Conservation (phyloP, 2,329 filamentous ascomycete species). For the Oidium heveae region DNA sequence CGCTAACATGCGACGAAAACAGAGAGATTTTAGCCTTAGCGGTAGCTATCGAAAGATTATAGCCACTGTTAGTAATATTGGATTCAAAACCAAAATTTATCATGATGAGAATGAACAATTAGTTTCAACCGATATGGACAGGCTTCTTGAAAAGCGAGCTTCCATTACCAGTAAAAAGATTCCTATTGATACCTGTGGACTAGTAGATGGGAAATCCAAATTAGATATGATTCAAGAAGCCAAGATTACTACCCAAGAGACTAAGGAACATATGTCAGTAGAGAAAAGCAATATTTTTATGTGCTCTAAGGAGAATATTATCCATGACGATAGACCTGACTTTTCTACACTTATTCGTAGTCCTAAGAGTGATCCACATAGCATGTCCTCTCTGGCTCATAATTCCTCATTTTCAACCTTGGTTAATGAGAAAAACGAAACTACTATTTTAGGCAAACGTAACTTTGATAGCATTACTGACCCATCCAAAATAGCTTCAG, state of each 20-base stretch:
- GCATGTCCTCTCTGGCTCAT: background rate
- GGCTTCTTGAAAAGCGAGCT: conserved; percentile 3
- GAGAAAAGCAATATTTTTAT: no score
- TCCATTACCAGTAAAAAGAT: background rate
- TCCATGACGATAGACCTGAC: background rate
- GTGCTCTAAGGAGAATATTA: background rate
- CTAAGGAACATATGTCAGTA: background rate
- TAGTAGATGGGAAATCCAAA: background rate
- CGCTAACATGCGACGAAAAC: conserved; percentile 59
- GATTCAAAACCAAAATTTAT: conserved; percentile 46
- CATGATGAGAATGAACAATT: conserved; percentile 52
- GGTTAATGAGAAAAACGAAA: background rate
- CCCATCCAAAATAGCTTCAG: background rate
- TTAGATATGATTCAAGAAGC: background rate
- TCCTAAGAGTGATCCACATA: background rate
- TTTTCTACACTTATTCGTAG: background rate
- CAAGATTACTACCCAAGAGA: background rate
- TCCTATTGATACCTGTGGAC: background rate
- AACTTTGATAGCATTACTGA: background rate
- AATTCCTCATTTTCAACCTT: background rate
- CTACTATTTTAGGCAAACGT: background rate
- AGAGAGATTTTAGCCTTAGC: conserved; percentile 69
- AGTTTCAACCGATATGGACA: conserved; percentile 64
- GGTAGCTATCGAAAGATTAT: conserved; percentile 76
- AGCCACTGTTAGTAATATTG: conserved; percentile 27